Conservation (phyloP, 176 grass and related monocot genomes). For the Aegilops bicornis region DNA sequence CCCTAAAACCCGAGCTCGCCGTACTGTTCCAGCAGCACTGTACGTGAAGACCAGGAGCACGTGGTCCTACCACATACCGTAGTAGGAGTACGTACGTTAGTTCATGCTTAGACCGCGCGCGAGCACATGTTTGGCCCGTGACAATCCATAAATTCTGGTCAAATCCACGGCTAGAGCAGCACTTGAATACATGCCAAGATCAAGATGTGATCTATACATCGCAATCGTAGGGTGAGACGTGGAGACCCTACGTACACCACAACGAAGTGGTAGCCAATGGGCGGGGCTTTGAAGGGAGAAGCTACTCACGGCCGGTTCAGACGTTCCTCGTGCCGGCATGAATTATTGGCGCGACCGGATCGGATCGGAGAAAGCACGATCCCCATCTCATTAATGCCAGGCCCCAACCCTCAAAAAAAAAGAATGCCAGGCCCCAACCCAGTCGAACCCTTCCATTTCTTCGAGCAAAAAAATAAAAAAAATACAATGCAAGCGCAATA, state of each 20-base stretch:
- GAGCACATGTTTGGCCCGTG: neutral
- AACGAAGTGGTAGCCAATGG: neutral
- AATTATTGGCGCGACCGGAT: conserved; percentile 11
- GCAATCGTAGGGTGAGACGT: no score
- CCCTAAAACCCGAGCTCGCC: neutral
- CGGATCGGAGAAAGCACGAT: neutral
- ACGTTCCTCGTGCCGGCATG: conserved; percentile 21
- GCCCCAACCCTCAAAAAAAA: no score
- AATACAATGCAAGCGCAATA: neutral
- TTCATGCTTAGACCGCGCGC: neutral
- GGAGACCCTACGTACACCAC: no score
- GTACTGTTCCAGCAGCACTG: neutral
- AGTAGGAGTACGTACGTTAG: neutral
- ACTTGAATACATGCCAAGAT: neutral
- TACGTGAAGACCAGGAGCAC: neutral
- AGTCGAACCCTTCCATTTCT: neutral
- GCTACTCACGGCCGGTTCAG: neutral
- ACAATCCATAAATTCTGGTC: neutral
- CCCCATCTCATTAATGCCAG: conserved; percentile 14
- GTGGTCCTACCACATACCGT: neutral
- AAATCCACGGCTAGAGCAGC: neutral
- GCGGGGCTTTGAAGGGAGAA: neutral
- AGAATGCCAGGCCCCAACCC: neutral
- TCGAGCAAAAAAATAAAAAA: neutral
- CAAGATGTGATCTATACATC: no score